Evolutionary conservation across 257 asterid species (phyloP).

Genomic region (Salvia rosmarinus): DNA sequence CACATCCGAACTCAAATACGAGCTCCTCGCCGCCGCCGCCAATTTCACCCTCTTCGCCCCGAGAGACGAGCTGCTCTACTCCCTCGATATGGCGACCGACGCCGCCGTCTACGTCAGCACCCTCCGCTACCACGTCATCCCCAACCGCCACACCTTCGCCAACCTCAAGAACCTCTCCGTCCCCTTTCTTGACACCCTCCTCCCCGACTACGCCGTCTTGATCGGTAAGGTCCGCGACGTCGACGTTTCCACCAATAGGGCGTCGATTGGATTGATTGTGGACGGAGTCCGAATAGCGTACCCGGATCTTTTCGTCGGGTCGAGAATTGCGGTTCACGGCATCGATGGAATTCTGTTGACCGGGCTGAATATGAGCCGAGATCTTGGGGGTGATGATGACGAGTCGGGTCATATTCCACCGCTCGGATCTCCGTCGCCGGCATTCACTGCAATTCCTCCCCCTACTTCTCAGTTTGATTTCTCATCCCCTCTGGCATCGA

Average conservation of each 20-base stretch:
- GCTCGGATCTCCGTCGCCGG: slow-evolving; percentile 26
- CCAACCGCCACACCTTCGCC: slow-evolving; percentile 49
- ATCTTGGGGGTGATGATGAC: slow-evolving; percentile 9
- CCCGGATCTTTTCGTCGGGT: slow-evolving; percentile 63
- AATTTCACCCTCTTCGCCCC: slow-evolving; percentile 67
- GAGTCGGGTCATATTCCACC: slow-evolving; percentile 32
- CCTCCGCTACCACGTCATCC: slow-evolving; percentile 63
- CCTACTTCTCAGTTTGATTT: neutral
- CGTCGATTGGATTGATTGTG: slow-evolving; percentile 35
- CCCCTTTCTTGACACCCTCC: slow-evolving; percentile 65
- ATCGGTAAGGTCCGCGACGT: slow-evolving; percentile 12
- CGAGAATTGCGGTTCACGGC: slow-evolving; percentile 58
- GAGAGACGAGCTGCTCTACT: slow-evolving; percentile 43
- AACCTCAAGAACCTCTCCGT: slow-evolving; percentile 49
- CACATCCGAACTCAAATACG: slow-evolving; percentile 66
- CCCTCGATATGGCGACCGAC: slow-evolving; percentile 62
- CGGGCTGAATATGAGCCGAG: slow-evolving; percentile 47
- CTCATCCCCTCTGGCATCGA: neutral
- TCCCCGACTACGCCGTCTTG: slow-evolving; percentile 53
- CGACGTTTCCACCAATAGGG: neutral
- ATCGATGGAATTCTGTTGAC: slow-evolving; percentile 59
- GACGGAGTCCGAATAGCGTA: slow-evolving; percentile 56
- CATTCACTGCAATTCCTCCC: neutral
- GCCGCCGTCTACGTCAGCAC: slow-evolving; percentile 58
- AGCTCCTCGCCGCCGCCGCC: slow-evolving; percentile 44